Evolutionary conservation across 2,329 filamentous ascomycete species (phyloP).

Genomic region (Colletotrichum noveboracense): DNA sequence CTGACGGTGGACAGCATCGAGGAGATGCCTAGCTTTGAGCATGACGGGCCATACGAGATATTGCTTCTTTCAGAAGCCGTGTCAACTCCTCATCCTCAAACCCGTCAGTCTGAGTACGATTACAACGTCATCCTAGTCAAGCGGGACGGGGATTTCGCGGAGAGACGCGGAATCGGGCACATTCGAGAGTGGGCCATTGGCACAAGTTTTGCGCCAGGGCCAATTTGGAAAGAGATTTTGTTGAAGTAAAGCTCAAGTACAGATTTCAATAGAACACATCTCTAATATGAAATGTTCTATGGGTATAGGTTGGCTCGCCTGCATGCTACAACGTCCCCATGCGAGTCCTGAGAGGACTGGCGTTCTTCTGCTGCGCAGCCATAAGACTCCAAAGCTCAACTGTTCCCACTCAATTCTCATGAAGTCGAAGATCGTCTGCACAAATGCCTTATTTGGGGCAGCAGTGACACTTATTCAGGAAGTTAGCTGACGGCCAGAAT

Average conservation of each 20-base stretch:
- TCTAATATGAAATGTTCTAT: background rate
- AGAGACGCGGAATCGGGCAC: background rate
- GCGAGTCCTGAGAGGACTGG: fast-evolving
- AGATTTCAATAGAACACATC: too few species aligned
- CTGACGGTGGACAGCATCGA: background rate
- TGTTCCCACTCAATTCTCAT: background rate
- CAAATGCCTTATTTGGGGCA: background rate
- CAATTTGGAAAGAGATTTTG: background rate
- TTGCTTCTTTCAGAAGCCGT: background rate
- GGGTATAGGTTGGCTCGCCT: background rate
- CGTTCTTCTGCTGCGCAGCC: fast-evolving
- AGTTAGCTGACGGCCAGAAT: background rate
- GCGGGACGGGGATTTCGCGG: background rate
- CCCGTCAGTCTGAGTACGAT: background rate
- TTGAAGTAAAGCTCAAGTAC: background rate
- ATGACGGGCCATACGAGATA: background rate
- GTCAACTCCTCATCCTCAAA: background rate
- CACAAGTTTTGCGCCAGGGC: background rate
- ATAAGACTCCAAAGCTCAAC: background rate
- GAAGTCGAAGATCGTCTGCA: background rate
- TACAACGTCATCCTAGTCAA: background rate
- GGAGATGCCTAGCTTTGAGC: background rate
- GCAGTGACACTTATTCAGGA: background rate
- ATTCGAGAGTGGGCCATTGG: background rate
- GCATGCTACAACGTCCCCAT: fast-evolving